Conservation (phyloP, 208 protist species). For the Lotmaria passim region DNA sequence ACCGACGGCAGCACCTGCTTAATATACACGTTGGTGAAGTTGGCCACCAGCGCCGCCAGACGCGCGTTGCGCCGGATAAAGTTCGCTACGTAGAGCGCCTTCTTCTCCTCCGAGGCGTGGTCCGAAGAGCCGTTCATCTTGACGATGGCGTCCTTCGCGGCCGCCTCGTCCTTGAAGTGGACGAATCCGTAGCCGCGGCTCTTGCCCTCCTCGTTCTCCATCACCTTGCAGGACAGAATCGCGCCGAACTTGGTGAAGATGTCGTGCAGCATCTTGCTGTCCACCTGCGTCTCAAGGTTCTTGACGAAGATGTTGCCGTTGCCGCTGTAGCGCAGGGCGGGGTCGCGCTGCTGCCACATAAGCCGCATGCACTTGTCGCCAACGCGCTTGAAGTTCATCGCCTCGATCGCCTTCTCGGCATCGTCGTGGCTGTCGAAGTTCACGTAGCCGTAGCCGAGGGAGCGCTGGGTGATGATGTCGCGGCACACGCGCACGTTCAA, state of each 20-base stretch:
- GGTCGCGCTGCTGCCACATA: constrained; percentile 99
- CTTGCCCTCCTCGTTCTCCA: constrained; percentile 90
- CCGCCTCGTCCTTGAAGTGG: constrained; percentile 97
- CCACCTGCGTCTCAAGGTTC: constrained; percentile 96
- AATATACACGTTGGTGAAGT: constrained; percentile 99
- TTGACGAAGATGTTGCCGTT: constrained; percentile 99
- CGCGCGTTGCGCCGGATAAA: constrained; percentile 97
- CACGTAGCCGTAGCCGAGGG: constrained; percentile 99
- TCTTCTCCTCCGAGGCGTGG: constrained; percentile 91
- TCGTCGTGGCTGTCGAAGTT: constrained; percentile 97
- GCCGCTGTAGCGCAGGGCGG: constrained; percentile 96
- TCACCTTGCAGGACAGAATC: constrained; percentile 99
- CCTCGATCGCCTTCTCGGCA: constrained; percentile 97
- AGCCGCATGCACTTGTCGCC: constrained; percentile 96
- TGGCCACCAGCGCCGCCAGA: constrained; percentile 85
- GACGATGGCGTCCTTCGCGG: constrained; percentile 94
- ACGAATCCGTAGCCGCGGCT: constrained; percentile 99
- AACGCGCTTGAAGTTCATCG: constrained; percentile 97
- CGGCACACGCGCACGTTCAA: constrained; percentile 98
- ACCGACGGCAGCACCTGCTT: constrained; percentile 96
- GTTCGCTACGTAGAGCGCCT: constrained; percentile 94
- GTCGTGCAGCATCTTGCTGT: constrained; percentile 97
- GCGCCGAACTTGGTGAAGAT: constrained; percentile 97
- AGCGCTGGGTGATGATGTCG: constrained; percentile 97
- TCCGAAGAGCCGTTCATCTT: constrained; percentile 97